These are phyloP conservation scores for Olyra latifolia DNA, from an alignment of 176 grass and related monocot species.

Conservation along the genomic window DNA sequence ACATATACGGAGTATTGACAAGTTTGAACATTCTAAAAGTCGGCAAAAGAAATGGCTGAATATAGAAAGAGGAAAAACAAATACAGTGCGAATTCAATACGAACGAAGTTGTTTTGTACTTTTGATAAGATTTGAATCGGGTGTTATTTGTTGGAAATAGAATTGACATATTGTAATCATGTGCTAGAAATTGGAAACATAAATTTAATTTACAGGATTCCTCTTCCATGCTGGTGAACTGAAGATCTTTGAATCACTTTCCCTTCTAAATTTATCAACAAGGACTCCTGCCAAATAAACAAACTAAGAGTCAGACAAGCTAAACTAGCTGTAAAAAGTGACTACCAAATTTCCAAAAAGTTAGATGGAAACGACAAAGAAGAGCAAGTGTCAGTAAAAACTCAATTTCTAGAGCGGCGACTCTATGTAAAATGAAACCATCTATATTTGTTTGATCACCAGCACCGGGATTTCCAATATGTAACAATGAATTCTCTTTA, in stretches of 20 bases:
- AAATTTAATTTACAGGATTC: constrained; percentile 28
- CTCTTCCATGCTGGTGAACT: constrained; percentile 7
- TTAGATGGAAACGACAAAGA: background rate
- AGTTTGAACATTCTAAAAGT: too few relatives aligned
- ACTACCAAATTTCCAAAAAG: background rate
- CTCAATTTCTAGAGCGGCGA: constrained; percentile 39
- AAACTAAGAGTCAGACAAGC: too few relatives aligned
- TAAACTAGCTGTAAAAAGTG: too few relatives aligned
- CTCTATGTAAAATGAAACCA: constrained; percentile 46
- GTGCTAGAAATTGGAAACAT: background rate
- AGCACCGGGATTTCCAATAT: constrained; percentile 32
- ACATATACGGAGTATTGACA: too few relatives aligned
- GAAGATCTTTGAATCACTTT: constrained; percentile 42
- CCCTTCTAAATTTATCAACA: constrained; percentile 40
- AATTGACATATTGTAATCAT: background rate
- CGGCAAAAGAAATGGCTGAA: background rate
- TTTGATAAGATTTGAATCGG: background rate
- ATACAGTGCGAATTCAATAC: background rate
- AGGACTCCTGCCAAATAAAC: constrained; percentile 20
- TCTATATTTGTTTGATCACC: background rate
- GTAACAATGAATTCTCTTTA: constrained; percentile 23
- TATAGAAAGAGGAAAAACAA: background rate
- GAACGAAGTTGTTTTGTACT: background rate
- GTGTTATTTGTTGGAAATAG: background rate
- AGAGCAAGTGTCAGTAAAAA: background rate